Evolutionary conservation across 805 yeast genomes (phyloP).

Genomic region (Pichia deserticola): DNA sequence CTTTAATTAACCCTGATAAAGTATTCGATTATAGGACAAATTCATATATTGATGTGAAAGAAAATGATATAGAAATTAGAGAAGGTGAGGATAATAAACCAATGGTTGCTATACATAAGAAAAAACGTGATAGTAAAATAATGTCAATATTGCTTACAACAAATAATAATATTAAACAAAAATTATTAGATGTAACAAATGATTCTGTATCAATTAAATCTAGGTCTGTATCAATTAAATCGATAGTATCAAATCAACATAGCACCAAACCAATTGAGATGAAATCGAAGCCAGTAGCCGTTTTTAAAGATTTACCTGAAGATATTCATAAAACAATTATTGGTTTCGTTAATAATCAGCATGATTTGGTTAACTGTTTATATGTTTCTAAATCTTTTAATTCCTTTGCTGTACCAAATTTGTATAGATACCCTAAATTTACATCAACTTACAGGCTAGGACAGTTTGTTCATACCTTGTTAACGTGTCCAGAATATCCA

Average conservation of each 20-base stretch:
- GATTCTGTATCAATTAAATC: conserved; percentile 34
- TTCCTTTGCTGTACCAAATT: conserved; percentile 40
- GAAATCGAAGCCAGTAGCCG: conserved; percentile 1
- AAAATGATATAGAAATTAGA: conserved; percentile 8
- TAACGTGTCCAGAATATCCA: conserved; percentile 50
- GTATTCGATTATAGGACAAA: conserved; percentile 46
- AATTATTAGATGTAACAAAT: conserved; percentile 30
- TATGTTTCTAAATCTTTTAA: conserved; percentile 47
- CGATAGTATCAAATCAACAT: conserved; percentile 4
- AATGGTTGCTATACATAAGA: conserved; percentile 4
- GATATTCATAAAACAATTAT: conserved; percentile 38
- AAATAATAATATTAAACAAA: conserved; percentile 20
- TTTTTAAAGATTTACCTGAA: conserved; percentile 30
- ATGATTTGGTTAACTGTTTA: conserved; percentile 37
- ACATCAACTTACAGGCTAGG: conserved; percentile 73
- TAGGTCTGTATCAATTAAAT: conserved; percentile 12
- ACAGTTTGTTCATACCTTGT: conserved; percentile 66
- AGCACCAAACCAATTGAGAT: not conserved
- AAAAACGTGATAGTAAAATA: conserved; percentile 7
- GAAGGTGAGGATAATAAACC: conserved; percentile 3
- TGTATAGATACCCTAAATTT: conserved; percentile 50
- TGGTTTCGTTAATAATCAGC: conserved; percentile 29
- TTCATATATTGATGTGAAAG: conserved; percentile 26
- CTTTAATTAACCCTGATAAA: conserved; percentile 41
- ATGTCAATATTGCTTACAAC: conserved; percentile 35